These are phyloP conservation scores for Pestalotiopsis sp. DNA, from an alignment of 2,329 filamentous ascomycete genomes.

Conservation along the genomic window DNA sequence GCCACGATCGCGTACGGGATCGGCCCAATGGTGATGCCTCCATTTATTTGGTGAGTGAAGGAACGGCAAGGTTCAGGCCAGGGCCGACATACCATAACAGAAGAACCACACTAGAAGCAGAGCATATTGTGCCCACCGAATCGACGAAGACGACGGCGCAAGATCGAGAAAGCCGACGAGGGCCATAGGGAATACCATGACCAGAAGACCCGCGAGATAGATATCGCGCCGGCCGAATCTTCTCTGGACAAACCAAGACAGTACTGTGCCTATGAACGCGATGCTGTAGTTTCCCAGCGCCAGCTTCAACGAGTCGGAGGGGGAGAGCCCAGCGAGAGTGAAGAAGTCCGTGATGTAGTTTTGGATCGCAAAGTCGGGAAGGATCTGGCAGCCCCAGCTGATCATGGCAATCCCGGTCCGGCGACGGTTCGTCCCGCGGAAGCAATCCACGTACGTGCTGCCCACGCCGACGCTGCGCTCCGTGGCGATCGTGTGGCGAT, in stretches of 20 bases:
- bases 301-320: neutral
- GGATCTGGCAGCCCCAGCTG: neutral
- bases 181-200: neutral
- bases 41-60: neutral
- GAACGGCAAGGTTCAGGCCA: neutral
- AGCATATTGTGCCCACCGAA: neutral
- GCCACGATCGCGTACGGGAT: neutral
- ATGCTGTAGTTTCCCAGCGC: neutral
- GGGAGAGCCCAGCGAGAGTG: neutral
- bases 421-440: neutral
- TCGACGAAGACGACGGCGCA: neutral
- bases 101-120: neutral
- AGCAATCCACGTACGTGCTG: neutral
- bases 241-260: neutral
- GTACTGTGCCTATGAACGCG: neutral
- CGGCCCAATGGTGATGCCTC: neutral
- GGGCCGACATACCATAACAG: neutral
- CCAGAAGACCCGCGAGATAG: neutral
- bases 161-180: neutral
- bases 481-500: neutral
- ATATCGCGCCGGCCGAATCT: neutral
- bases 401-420: neutral
- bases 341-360: neutral
- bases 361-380: neutral
- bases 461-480: neutral